Conservation (phyloP, 768 basidiomycete species). For the Suillus americanus region DNA sequence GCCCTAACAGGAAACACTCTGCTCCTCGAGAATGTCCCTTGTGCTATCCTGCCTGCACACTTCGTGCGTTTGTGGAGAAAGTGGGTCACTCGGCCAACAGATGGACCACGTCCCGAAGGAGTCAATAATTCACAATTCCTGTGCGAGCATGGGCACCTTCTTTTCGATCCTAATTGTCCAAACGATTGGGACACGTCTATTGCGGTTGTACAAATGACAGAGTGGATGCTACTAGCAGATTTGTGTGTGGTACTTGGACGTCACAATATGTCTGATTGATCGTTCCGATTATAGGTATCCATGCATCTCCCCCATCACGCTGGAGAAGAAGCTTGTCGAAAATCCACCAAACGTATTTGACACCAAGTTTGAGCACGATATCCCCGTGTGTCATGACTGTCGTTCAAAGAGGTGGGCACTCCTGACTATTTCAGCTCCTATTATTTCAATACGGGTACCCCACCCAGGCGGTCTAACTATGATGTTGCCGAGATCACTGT, state of each 20-base stretch:
- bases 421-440: slow-evolving; percentile 9
- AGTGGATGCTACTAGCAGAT: slow-evolving; percentile 63
- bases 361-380: slow-evolving; percentile 44
- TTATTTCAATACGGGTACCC: slow-evolving; percentile 2
- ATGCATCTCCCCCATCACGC: slow-evolving; percentile 51
- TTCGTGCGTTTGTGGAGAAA: slow-evolving; percentile 70
- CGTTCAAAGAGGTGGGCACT: slow-evolving; percentile 51
- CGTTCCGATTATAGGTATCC: slow-evolving; percentile 46
- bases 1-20: slow-evolving; percentile 44
- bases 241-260: slow-evolving; percentile 44
- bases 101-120: slow-evolving; percentile 53
- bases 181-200: slow-evolving; percentile 59
- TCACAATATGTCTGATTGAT: slow-evolving; percentile 17
- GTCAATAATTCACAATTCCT: slow-evolving; percentile 64
- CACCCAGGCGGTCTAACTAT: slow-evolving; percentile 43
- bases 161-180: slow-evolving; percentile 63
- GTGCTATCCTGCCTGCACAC: slow-evolving; percentile 56
- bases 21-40: slow-evolving; percentile 49
- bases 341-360: slow-evolving; percentile 30
- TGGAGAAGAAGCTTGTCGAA: slow-evolving; percentile 38
- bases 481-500: slow-evolving; percentile 61
- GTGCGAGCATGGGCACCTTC: slow-evolving; percentile 64
- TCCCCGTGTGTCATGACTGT: slow-evolving; percentile 61
- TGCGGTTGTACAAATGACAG: slow-evolving; percentile 54
- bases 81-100: slow-evolving; percentile 63